Evolutionary conservation across 495 filamentous ascomycete species (phyloP).

Genomic region (Hypoxylon cercidicola): DNA sequence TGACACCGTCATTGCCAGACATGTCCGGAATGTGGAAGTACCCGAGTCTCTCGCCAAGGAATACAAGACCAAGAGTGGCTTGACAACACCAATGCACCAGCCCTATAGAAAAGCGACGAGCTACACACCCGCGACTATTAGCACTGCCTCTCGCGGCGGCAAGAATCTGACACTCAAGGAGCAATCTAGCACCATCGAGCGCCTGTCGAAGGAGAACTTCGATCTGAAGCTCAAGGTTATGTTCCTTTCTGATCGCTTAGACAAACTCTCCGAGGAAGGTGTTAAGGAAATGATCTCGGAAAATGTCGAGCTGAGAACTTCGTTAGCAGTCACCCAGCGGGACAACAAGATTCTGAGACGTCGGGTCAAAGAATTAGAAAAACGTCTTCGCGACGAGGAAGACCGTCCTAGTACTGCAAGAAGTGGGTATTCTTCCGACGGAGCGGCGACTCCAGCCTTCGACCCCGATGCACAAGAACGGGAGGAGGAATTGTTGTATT

Average conservation of each 20-base stretch:
- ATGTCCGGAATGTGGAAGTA: constrained; percentile 87
- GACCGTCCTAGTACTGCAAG: constrained; percentile 66
- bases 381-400: constrained; percentile 79
- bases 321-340: constrained; percentile 84
- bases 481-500: constrained; percentile 84
- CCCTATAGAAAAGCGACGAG: constrained; percentile 57
- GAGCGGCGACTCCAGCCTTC: constrained; percentile 58
- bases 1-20: constrained; percentile 88
- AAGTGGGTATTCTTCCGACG: constrained; percentile 56
- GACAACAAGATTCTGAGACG: constrained; percentile 84
- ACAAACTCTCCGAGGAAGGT: constrained; percentile 93
- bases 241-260: constrained; percentile 91
- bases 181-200: constrained; percentile 95
- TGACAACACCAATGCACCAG: constrained; percentile 59
- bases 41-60: constrained; percentile 89
- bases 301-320: constrained; percentile 94
- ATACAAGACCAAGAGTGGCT: constrained; percentile 70
- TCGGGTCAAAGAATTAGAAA: constrained; percentile 85
- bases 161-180: constrained; percentile 94
- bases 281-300: constrained; percentile 97
- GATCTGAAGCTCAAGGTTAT: constrained; percentile 98
- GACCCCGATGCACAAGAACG: constrained; percentile 75
- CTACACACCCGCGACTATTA: constrained; percentile 56
- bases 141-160: constrained; percentile 70
- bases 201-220: constrained; percentile 95